Percentiles rank a stretch among this genome's conserved stretches.
Conservation (phyloP, 2,329 filamentous ascomycete genomes). For the Dryadomyces sulphureus region DNA sequence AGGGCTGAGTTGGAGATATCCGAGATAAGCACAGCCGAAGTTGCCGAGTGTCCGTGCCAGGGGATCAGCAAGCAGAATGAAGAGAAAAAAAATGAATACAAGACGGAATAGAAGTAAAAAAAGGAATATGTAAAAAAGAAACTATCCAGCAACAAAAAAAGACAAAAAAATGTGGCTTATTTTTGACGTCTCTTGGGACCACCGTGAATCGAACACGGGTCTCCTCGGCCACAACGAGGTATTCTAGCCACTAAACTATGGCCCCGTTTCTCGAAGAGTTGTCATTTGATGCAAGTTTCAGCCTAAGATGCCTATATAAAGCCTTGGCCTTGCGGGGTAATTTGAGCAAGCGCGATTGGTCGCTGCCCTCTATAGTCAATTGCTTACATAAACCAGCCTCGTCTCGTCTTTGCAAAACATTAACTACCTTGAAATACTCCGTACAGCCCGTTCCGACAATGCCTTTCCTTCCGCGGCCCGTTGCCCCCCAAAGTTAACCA, state of each 20-base stretch:
- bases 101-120: neutral
- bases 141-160: neutral
- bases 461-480: neutral
- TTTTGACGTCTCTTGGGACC: constrained; percentile 5
- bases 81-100: too few species aligned
- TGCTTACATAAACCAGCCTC: too few species aligned
- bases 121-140: neutral
- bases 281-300: neutral
- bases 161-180: constrained; percentile 4
- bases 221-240: constrained; percentile 12
- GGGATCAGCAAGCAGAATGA: too few species aligned
- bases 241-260: constrained; percentile 12
- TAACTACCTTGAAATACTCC: too few species aligned
- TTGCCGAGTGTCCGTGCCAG: too few species aligned
- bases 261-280: constrained; percentile 7
- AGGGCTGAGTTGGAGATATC: too few species aligned
- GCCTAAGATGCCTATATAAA: neutral
- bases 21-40: too few species aligned
- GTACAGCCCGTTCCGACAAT: neutral
- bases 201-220: constrained; percentile 10
- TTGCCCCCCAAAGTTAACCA: neutral
- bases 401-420: too few species aligned
- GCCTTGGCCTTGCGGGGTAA: neutral
- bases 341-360: neutral
- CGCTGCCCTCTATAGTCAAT: too few species aligned